phyloP scores from a whole-genome alignment of 345 rosid species.

The Camelina neglecta region DNA sequence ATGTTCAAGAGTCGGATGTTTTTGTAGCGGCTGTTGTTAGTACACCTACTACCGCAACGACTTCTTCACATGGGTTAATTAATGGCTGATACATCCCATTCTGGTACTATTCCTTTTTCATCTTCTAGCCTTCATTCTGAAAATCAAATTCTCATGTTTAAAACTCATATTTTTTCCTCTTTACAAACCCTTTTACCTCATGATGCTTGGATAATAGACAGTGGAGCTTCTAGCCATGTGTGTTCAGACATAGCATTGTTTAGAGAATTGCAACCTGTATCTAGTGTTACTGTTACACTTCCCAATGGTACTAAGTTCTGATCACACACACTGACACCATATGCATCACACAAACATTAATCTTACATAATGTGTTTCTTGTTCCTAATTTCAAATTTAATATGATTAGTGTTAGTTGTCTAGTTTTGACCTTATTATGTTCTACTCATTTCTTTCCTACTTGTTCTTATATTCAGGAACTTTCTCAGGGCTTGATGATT shows the following conservation, averaged over 20 bases:
- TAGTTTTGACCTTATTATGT: not conserved
- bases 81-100: not conserved
- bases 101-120: not conserved
- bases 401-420: not conserved
- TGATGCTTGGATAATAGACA: not conserved
- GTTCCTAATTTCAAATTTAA: not conserved
- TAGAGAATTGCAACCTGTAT: too few relatives aligned
- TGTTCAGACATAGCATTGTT: not conserved
- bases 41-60: too few relatives aligned
- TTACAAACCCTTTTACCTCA: too few relatives aligned
- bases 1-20: too few relatives aligned
- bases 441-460: not conserved
- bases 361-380: not conserved
- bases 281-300: not conserved
- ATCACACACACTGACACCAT: not conserved
- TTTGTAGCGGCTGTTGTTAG: too few relatives aligned
- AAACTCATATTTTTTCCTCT: too few relatives aligned
- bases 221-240: not conserved
- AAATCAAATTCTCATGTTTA: too few relatives aligned
- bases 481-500: not conserved
- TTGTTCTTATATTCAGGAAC: not conserved
- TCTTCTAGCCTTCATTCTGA: too few relatives aligned
- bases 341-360: not conserved
- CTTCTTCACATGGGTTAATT: not conserved
- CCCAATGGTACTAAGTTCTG: not conserved